phyloP scores from a whole-genome alignment of 2,329 filamentous ascomycete species.

The Thelonectria discophora region DNA sequence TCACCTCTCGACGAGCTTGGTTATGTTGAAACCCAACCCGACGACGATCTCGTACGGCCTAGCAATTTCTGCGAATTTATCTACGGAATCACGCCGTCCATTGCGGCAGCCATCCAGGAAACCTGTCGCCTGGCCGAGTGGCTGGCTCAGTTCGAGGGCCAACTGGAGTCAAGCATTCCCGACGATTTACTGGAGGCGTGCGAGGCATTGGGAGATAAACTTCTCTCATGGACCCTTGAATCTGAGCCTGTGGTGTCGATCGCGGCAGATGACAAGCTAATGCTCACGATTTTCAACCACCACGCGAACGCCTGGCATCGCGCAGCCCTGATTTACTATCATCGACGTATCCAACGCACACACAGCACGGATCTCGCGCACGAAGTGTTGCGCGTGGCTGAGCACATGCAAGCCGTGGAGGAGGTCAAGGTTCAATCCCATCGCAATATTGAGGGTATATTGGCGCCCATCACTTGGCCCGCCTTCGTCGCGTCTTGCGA shows the following conservation, averaged over 20 bases:
- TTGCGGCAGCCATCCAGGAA: slow-evolving; percentile 16
- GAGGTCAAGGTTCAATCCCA: slow-evolving; percentile 2
- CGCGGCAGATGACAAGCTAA: neutral
- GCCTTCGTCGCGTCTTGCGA: slow-evolving; percentile 22
- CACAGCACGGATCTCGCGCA: neutral
- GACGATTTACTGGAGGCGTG: slow-evolving; percentile 15
- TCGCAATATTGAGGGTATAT: neutral
- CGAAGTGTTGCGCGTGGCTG: neutral
- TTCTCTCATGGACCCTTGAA: slow-evolving; percentile 15
- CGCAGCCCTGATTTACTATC: slow-evolving; percentile 20
- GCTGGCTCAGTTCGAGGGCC: slow-evolving; percentile 1
- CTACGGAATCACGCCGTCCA: slow-evolving; percentile 18
- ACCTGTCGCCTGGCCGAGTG: slow-evolving; percentile 17
- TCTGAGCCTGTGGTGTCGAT: slow-evolving; percentile 11
- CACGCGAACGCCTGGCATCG: slow-evolving; percentile 21
- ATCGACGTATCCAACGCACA: slow-evolving; percentile 12
- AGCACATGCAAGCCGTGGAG: slow-evolving; percentile 10
- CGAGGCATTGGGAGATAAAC: slow-evolving; percentile 15
- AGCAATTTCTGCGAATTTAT: slow-evolving; percentile 18
- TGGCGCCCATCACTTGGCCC: slow-evolving; percentile 23
- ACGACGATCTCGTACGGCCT: slow-evolving; percentile 9
- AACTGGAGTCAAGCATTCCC: neutral
- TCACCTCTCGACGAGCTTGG: slow-evolving; percentile 7
- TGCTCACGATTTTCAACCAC: slow-evolving; percentile 7
- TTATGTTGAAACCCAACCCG: neutral